phyloP scores from a whole-genome alignment of 768 basidiomycete species.

The Lyophyllum semitale region DNA sequence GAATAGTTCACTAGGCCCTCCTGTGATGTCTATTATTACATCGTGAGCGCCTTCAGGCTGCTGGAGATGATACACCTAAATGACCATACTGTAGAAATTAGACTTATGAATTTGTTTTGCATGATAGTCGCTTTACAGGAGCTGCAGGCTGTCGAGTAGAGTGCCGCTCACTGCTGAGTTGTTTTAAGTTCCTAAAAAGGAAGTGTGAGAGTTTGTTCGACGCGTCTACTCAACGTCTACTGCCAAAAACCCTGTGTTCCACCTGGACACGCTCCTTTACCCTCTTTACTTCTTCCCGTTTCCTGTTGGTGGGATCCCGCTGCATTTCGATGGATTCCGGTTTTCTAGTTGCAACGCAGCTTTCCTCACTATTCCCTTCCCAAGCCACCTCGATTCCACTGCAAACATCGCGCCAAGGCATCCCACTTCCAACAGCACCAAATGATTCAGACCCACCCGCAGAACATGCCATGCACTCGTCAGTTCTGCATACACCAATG shows the following conservation, averaged over 20 bases:
- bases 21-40: not conserved
- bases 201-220: slow-evolving; percentile 15
- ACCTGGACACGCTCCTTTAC: not conserved
- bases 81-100: not conserved
- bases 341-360: slow-evolving; percentile 59
- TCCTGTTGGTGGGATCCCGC: not conserved
- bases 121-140: too few relatives aligned
- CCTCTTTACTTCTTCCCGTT: not conserved
- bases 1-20: not conserved
- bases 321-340: slow-evolving; percentile 30
- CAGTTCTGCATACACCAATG: slow-evolving; percentile 52
- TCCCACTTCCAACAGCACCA: slow-evolving; percentile 46
- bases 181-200: slow-evolving; percentile 10
- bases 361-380: slow-evolving; percentile 64
- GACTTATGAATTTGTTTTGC: not conserved
- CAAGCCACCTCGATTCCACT: slow-evolving; percentile 54
- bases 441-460: slow-evolving; percentile 48
- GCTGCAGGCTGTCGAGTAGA: too few relatives aligned
- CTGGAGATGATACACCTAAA: not conserved
- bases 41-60: not conserved
- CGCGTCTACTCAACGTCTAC: slow-evolving; percentile 8
- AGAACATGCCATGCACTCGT: slow-evolving; percentile 75
- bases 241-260: not conserved
- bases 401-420: slow-evolving; percentile 59
- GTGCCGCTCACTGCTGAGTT: too few relatives aligned